Conservation (phyloP, 2,329 filamentous ascomycete species). For the Graphilbum ipis-grandicollis region DNA sequence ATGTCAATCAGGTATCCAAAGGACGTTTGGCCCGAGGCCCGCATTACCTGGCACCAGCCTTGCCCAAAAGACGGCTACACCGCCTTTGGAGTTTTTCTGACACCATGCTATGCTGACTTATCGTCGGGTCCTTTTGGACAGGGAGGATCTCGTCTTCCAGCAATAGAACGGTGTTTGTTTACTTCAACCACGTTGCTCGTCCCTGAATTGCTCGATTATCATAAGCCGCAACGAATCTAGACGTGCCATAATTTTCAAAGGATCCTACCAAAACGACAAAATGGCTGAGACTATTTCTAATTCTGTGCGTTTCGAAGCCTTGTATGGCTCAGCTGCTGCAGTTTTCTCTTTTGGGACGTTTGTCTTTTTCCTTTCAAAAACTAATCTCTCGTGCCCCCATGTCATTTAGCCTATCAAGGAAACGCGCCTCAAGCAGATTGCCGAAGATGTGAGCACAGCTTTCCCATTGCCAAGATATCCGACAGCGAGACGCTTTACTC, state of each 20-base stretch:
- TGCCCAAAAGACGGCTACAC: slow-evolving; percentile 1
- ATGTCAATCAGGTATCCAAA: too few relatives aligned
- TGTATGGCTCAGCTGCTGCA: too few relatives aligned
- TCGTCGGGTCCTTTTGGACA: too few relatives aligned
- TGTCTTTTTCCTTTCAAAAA: neutral
- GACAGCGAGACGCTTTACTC: too few relatives aligned
- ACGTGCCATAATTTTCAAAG: neutral
- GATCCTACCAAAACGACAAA: neutral
- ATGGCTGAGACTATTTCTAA: neutral
- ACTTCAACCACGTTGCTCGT: too few relatives aligned
- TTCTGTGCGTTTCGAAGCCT: neutral
- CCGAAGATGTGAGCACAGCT: slow-evolving; percentile 48
- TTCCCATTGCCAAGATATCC: neutral
- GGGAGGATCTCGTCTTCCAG: too few relatives aligned
- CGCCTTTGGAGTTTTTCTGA: neutral
- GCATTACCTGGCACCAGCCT: too few relatives aligned
- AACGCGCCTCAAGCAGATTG: slow-evolving; percentile 69
- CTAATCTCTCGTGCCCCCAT: neutral
- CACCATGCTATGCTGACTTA: neutral
- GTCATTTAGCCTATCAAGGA: slow-evolving; percentile 52
- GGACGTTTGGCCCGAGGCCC: too few relatives aligned
- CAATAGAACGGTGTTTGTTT: too few relatives aligned
- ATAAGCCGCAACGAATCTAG: too few relatives aligned
- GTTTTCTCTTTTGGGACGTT: neutral
- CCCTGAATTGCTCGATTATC: too few relatives aligned